These are phyloP conservation scores for Mikania micrantha DNA, from an alignment of 129 eudicot genomes.

Conservation along the genomic window DNA sequence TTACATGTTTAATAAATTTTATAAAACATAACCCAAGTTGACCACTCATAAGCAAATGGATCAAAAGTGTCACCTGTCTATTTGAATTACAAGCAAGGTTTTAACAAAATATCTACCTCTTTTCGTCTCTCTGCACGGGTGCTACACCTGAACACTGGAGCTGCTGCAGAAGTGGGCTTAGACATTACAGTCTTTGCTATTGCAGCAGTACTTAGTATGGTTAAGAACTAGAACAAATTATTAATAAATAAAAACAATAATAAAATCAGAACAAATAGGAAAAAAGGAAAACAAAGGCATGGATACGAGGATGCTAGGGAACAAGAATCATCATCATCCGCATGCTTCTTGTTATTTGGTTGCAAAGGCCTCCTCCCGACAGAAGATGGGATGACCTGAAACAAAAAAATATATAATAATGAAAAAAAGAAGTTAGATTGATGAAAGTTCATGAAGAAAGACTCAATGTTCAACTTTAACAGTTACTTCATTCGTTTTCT, in stretches of 20 bases:
- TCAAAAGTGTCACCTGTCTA: background rate
- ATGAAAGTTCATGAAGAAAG: background rate
- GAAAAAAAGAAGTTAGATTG: background rate
- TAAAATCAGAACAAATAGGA: background rate
- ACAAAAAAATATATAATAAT: background rate
- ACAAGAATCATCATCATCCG: slow-evolving; percentile 72
- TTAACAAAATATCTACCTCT: slow-evolving; percentile 40
- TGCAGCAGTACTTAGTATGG: slow-evolving; percentile 40
- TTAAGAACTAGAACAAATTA: slow-evolving; percentile 39
- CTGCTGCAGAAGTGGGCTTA: slow-evolving; percentile 55
- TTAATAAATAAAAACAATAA: too few species aligned
- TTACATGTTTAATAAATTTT: background rate
- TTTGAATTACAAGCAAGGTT: background rate
- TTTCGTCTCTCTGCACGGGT: slow-evolving; percentile 89
- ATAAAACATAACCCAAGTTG: background rate
- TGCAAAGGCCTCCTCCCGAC: slow-evolving; percentile 65
- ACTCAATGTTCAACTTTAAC: background rate
- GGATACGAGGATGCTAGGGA: slow-evolving; percentile 82
- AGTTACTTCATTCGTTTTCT: slow-evolving; percentile 47
- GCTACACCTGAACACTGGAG: slow-evolving; percentile 63
- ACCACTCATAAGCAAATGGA: background rate
- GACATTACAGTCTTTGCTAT: slow-evolving; percentile 41
- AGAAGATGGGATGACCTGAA: slow-evolving; percentile 20
- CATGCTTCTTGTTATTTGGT: slow-evolving; percentile 68
- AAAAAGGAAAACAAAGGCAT: background rate